phyloP scores from a whole-genome alignment of 1,284 basidiomycete species.

The Xerocomus nothofagi region DNA sequence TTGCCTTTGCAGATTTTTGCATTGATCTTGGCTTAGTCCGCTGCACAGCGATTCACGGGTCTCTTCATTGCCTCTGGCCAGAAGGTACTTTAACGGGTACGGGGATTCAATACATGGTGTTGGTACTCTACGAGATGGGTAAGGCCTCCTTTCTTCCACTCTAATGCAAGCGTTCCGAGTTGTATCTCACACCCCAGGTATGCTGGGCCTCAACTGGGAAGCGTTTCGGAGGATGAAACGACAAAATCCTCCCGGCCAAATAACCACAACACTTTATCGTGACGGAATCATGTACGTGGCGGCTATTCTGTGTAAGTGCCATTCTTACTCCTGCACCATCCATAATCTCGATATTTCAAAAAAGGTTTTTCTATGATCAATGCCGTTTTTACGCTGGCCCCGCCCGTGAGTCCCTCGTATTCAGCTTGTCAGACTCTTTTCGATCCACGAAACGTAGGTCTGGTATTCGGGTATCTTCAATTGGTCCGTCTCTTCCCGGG shows the following conservation, averaged over 20 bases:
- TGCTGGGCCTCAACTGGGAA: slow-evolving; percentile 21
- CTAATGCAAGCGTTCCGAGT: not conserved
- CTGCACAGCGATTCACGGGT: slow-evolving; percentile 13
- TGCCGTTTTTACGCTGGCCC: slow-evolving; percentile 11
- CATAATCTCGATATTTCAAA: not conserved
- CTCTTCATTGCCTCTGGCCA: slow-evolving; percentile 12
- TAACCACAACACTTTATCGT: slow-evolving; percentile 20
- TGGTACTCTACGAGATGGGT: slow-evolving; percentile 23
- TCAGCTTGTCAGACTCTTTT: not conserved
- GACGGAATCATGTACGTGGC: slow-evolving; percentile 25
- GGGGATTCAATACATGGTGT: slow-evolving; percentile 11
- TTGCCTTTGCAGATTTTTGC: not conserved
- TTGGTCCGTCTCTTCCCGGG: slow-evolving; percentile 12
- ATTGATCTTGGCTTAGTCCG: not conserved
- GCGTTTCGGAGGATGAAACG: slow-evolving; percentile 21
- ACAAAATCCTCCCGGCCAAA: slow-evolving; percentile 7
- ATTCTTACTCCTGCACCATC: not conserved
- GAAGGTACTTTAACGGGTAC: slow-evolving; percentile 8
- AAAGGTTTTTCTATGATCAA: slow-evolving; percentile 24
- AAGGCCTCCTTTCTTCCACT: not conserved
- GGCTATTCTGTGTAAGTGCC: slow-evolving; percentile 14
- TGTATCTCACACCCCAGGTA: slow-evolving; percentile 8
- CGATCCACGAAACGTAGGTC: slow-evolving; percentile 4
- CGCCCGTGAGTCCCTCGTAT: slow-evolving; percentile 8
- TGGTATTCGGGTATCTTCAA: slow-evolving; percentile 21